These are phyloP conservation scores for Closterium sp. DNA, from an alignment of 139 green algal species.

Conservation along the genomic window DNA sequence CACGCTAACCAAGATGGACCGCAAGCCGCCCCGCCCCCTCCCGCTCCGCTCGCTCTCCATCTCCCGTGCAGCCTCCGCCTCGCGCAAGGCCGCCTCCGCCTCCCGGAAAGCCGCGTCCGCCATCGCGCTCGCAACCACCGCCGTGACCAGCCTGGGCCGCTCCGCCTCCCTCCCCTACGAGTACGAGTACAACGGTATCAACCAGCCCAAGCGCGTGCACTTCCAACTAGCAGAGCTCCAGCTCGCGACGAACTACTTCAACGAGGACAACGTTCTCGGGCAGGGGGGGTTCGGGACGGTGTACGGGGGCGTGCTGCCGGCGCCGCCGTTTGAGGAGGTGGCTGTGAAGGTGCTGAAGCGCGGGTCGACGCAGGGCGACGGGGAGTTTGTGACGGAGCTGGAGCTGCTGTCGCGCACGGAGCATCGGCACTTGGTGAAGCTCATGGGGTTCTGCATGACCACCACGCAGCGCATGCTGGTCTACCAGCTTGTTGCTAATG, in stretches of 20 bases:
- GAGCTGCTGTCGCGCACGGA: constrained; percentile 14
- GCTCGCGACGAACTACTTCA: constrained; percentile 10
- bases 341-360: constrained; percentile 19
- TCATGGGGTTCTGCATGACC: constrained; percentile 33
- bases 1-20: background rate
- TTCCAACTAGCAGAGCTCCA: constrained; percentile 12
- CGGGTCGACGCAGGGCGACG: constrained; percentile 8
- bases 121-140: background rate
- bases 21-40: background rate
- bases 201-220: background rate
- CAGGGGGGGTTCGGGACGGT: constrained; percentile 21
- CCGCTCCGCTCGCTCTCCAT: background rate
- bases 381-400: constrained; percentile 24
- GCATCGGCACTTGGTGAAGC: constrained; percentile 23
- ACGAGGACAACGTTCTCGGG: background rate
- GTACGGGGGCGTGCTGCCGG: constrained; percentile 19
- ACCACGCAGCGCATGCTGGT: constrained; percentile 29
- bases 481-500: constrained; percentile 25
- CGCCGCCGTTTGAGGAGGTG: background rate
- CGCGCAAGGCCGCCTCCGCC: background rate
- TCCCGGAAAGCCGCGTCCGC: background rate
- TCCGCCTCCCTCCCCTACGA: background rate
- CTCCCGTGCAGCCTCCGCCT: background rate
- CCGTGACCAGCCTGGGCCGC: background rate
- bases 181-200: background rate